Conservation (phyloP, 2,329 filamentous ascomycete genomes). For the Cladophialophora exuberans region DNA sequence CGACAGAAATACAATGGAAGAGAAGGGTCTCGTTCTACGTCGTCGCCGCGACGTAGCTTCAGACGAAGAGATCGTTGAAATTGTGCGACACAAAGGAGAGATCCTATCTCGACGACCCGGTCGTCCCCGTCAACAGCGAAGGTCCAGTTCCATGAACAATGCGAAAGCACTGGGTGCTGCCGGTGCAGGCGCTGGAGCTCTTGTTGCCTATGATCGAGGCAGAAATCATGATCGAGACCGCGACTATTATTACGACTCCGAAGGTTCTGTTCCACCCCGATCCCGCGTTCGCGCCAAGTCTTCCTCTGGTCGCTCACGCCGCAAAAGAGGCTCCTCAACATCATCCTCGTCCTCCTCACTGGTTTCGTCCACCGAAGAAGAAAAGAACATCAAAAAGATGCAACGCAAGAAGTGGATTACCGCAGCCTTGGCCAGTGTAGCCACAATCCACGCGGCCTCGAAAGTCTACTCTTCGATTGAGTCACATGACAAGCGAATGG, state of each 20-base stretch:
- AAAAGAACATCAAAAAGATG: conserved; percentile 65
- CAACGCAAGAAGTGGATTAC: conserved; percentile 69
- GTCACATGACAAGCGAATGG: conserved; percentile 64
- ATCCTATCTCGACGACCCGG: conserved; percentile 28
- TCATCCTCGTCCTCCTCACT: conserved; percentile 57
- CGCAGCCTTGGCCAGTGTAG: conserved; percentile 67
- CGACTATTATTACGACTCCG: conserved; percentile 30
- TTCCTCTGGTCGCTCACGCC: conserved; percentile 25
- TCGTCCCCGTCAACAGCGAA: conserved; percentile 19
- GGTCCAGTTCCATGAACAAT: conserved; percentile 31
- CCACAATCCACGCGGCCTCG: conserved; percentile 70
- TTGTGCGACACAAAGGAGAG: conserved; percentile 31
- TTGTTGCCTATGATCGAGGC: conserved; percentile 18
- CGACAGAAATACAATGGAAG: conserved; percentile 30
- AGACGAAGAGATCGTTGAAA: conserved; percentile 35
- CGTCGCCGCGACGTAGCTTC: conserved; percentile 31
- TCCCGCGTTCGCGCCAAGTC: conserved; percentile 31
- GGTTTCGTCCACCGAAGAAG: conserved; percentile 64
- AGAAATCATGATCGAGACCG: conserved; percentile 11
- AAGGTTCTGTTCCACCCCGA: conserved; percentile 33
- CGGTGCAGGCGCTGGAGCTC: conserved; percentile 28
- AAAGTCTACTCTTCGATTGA: conserved; percentile 66
- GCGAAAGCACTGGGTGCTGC: conserved; percentile 16
- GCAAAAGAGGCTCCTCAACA: conserved; percentile 28
- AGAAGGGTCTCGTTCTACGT: conserved; percentile 33